Evolutionary conservation across 2,329 filamentous ascomycete species (phyloP), one percentile per base, ranked within the genome.

Genomic region (Penicillium sp.): DNA sequence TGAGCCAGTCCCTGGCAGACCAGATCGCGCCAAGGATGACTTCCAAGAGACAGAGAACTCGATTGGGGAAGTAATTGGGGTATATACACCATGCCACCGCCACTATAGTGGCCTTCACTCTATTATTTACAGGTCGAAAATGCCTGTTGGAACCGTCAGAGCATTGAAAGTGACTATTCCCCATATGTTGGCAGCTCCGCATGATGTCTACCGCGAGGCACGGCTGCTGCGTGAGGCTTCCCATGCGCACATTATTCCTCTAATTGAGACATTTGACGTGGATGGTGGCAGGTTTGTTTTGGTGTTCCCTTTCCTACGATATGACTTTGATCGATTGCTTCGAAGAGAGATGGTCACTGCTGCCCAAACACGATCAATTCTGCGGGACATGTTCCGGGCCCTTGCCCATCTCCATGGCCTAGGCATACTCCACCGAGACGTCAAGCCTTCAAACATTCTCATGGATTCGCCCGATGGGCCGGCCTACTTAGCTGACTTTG

Each of bases 401-500:
- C 78, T 99, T 2, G 73, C 72, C 2, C 79, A 87, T 59, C 75
- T 96, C 2, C 93, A 99, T 66, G 59, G 68, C 7, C 72, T 82
- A 19, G 86, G 83, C 7, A 90, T 99, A 50, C 86, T 99, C 46
- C 93, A 99, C 67, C 84, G 93, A 49, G 93, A 99, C 64, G 75
- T 99, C 65, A 99, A 99, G 64, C 93, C 93, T 0, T 90, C 89
- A 0, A 95, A 95, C 45, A 79, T 99, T 30, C 76, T 96, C 8
- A 78, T 95, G 38, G 74, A 79, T 35, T 82, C 84, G 0, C 73
- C 79, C 0, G 74, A 79, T 5, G 88, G 87, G 0, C 87, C 89
- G 4, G 88, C 88, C 3, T 87, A 84, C 59, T 77, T 99, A 2
- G 83, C 89, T 30, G 93, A 99, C 68, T 97, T 99, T 72, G 92